Percentiles rank a stretch among this genome's conserved stretches.
Evolutionary conservation across 2,329 filamentous ascomycete genomes (phyloP).

Genomic region (Fusarium zealandicum): DNA sequence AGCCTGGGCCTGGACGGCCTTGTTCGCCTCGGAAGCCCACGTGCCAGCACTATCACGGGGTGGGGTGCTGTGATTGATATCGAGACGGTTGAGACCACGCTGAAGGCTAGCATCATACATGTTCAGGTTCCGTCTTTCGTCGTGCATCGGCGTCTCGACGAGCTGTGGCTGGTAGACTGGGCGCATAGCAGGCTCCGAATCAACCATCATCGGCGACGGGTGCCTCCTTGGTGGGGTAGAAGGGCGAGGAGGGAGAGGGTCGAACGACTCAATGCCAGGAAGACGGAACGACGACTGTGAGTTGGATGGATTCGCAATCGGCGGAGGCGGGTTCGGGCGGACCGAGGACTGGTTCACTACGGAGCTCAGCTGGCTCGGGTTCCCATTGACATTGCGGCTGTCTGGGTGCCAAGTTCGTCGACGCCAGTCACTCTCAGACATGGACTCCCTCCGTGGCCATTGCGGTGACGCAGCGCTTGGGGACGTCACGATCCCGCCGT

Average conservation of each 20-base stretch:
- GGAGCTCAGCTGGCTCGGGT: conserved; percentile 76
- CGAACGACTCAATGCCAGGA: conserved; percentile 92
- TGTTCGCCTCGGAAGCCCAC: conserved; percentile 65
- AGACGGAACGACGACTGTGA: conserved; percentile 71
- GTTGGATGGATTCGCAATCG: conserved; percentile 54
- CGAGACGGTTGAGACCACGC: conserved; percentile 70
- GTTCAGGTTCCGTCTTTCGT: conserved; percentile 59
- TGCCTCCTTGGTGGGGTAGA: conserved; percentile 69
- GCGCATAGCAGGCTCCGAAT: conserved; percentile 57
- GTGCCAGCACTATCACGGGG: conserved; percentile 59
- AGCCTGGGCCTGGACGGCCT: conserved; percentile 62
- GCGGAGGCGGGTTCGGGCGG: conserved; percentile 62
- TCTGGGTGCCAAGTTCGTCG: conserved; percentile 92
- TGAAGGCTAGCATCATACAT: conserved; percentile 73
- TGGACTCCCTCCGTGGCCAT: conserved; percentile 72
- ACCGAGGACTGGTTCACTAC: conserved; percentile 73
- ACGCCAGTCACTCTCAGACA: conserved; percentile 77
- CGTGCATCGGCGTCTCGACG: conserved; percentile 45
- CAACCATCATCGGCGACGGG: conserved; percentile 80
- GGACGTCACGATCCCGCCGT: conserved; percentile 66
- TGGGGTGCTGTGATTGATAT: conserved; percentile 63
- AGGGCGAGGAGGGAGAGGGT: conserved; percentile 72
- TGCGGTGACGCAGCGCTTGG: conserved; percentile 71
- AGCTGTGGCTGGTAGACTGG: conserved; percentile 39
- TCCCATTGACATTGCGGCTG: conserved; percentile 67